phyloP scores from a whole-genome alignment of 345 rosid species.

The Triadica sebifera region DNA sequence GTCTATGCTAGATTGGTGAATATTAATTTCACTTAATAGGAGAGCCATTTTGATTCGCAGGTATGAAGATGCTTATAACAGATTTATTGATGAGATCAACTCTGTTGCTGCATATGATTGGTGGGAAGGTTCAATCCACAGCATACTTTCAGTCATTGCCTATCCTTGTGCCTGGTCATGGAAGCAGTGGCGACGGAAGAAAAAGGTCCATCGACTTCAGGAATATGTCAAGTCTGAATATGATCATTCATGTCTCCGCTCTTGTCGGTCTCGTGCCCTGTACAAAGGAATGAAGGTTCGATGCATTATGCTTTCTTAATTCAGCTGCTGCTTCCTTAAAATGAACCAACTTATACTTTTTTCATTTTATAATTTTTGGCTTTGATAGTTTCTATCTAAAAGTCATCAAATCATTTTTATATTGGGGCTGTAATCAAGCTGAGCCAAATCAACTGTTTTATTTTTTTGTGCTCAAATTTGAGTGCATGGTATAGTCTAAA shows the following conservation, averaged over 20 bases:
- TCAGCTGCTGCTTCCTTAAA: conserved; percentile 10
- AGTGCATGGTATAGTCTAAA: too few relatives aligned
- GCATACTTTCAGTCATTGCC: conserved; percentile 86
- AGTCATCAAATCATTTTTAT: background rate
- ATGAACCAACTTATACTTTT: conserved; percentile 4
- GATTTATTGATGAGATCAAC: conserved; percentile 93
- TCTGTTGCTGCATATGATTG: conserved; percentile 98
- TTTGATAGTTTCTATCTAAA: background rate
- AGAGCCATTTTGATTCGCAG: conserved; percentile 41
- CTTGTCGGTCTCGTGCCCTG: conserved; percentile 96
- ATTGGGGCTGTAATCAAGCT: background rate
- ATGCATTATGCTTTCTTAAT: conserved; percentile 16
- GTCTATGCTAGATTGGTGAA: conserved; percentile 2
- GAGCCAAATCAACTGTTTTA: background rate
- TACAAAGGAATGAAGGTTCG: conserved; percentile 98
- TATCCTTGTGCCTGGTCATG: conserved; percentile 99
- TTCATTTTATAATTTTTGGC: background rate
- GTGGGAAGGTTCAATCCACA: conserved; percentile 99
- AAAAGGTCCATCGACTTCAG: conserved; percentile 84
- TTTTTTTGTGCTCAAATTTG: too few relatives aligned
- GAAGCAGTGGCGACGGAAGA: conserved; percentile 94
- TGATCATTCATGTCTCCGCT: conserved; percentile 97
- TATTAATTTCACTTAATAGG: conserved; percentile 9
- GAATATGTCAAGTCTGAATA: conserved; percentile 95
- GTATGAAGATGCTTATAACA: conserved; percentile 96